Base-by-base conservation (phyloP, 73 alveolate species). In the Uronychia binucleata region DNA sequence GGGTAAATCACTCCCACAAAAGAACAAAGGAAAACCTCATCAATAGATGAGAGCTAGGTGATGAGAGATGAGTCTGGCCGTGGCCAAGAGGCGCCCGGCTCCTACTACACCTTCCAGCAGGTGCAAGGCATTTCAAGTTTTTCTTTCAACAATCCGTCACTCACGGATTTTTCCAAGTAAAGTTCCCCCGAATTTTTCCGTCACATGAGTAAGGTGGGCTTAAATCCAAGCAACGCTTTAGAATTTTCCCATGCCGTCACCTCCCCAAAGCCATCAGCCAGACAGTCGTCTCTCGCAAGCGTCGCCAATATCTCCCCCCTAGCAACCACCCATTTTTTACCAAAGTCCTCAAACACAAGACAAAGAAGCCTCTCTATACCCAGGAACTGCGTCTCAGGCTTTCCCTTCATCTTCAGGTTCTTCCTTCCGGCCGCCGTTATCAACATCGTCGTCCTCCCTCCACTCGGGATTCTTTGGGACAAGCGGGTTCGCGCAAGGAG, bases 41-140 rank as follows among this genome's bases (percentile, higher is more conserved):
- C 67, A 46, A 46, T 46, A 46, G 67, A 46, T 46, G 67, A 46
- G 67, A 46, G 67, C 67, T 46, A 46, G 67, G 67, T 46, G 67
- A 46, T 19, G 67, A 46, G 67, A 19, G 67, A 46, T 46, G 67
- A 46, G 67, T 46, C 67, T 46, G 67, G 67, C n/a, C 67, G 67
- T 5, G 67, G 67, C 5, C 19, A 11, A 46, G 67, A 46, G 67
- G 67, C 5, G 67, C 67, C 5, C 67, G 19, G 67, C 67, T 46
- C 67, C 5, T 19, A 11, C n/a, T 46, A 46, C 67, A 46, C 67
- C 19, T 46, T 46, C 67, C 67, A 46, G 19, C 67, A 46, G 19
- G 67, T 46, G 5, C 67, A 46, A 19, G 67, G 19, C 67, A 46
- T 46, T 46, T 46, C 67, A 5, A 46, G 67, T 46, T 46, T 46